Conservation (phyloP, 2,329 filamentous ascomycete genomes). For the Nemania sp. region DNA sequence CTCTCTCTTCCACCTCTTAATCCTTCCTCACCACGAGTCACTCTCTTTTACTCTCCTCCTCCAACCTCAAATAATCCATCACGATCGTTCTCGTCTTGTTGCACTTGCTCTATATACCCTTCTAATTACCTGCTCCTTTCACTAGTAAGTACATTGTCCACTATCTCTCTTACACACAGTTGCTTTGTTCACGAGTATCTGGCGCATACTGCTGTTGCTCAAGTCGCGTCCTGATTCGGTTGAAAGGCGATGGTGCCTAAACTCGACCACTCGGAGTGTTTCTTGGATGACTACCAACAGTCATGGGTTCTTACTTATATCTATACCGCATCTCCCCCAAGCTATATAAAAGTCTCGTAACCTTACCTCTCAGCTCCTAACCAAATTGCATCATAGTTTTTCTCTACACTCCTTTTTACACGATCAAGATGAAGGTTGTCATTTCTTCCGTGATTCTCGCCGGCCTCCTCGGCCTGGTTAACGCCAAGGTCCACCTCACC, state of each 20-base stretch:
- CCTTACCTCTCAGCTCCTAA: conserved; percentile 19
- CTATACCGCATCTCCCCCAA: background rate
- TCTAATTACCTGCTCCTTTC: conserved; percentile 27
- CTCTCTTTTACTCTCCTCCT: conserved; percentile 5
- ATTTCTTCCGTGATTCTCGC: conserved; percentile 48
- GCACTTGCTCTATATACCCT: conserved; percentile 28
- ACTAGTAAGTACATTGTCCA: conserved; percentile 40
- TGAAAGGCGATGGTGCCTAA: background rate
- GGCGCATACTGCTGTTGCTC: conserved; percentile 1
- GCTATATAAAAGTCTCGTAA: too few species aligned
- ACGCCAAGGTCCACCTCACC: conserved; percentile 51
- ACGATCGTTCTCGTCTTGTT: conserved; percentile 29
- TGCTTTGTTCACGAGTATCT: background rate
- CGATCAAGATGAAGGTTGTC: conserved; percentile 52
- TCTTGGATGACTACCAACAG: background rate
- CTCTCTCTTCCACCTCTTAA: conserved; percentile 18
- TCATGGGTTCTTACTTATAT: background rate
- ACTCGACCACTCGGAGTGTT: background rate
- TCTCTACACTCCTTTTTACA: conserved; percentile 34
- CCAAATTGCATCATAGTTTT: conserved; percentile 16
- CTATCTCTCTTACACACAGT: conserved; percentile 7
- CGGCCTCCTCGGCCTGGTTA: conserved; percentile 49
- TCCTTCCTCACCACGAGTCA: background rate
- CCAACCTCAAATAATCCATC: conserved; percentile 17
- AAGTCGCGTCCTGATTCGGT: conserved; percentile 12